Base-by-base conservation (phyloP, 768 basidiomycete genomes). In the Harrya chromipes region DNA sequence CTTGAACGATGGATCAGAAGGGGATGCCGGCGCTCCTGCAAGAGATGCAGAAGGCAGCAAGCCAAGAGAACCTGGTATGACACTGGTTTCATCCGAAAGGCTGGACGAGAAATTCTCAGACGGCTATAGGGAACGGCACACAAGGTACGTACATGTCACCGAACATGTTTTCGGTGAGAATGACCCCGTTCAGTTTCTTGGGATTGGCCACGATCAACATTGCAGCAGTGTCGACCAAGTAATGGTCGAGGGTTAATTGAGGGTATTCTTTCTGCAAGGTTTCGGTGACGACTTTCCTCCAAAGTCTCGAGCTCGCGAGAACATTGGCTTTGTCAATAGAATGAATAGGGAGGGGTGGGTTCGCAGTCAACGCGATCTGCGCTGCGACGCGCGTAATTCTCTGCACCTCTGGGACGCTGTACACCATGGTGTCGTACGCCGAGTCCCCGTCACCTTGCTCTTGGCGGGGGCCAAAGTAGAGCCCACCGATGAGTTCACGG, bases 281-380 rank as follows among this genome's bases (percentile, higher is more conserved):
- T 63, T 97, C 91, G 2, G 82, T 87, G 46, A 97, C 95, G 19
- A 91, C 88, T 68, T 85, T 93, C 50, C 97, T 75, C 97, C 97
- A 99, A 36, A 99, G 74, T 42, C 97, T 76, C 31, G 92, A 95
- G 63, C 83, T 90, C 20, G 97, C 97, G 47, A 99, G 83, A 19
- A 99, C 97, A 70, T 99, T 99, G 46, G 97, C 97, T 72, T 99
- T 99, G 77, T 99, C 97, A 68, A 99, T 77, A 0, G 93, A 95
- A 70, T 92, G 90, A 50, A 99, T 85, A 19, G 83, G 78, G 40
- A 95, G 77, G 17, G 94, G 93, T 4, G 97, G 97, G 63, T 87
- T 77, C 5, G 82, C 72, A 20, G 85, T 75, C 43, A 93, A 70
- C 17, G 97, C 94, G 58, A 98, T 89, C 69, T 91, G 87, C 33